These are phyloP conservation scores for Phytophthora ohioensis DNA, from an alignment of 352 stramenopile genomes.

Conservation along the genomic window DNA sequence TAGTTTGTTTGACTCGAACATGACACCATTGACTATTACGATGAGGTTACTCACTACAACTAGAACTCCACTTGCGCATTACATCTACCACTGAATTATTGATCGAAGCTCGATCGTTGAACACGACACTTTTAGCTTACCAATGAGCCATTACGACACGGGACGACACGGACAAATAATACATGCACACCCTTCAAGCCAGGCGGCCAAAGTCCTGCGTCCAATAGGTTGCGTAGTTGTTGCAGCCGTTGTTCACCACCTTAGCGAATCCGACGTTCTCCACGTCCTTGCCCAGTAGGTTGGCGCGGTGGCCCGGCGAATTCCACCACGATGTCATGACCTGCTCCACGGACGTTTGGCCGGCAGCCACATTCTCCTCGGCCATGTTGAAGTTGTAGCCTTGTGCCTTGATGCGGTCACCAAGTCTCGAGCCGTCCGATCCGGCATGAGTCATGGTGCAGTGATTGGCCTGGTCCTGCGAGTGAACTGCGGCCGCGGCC, in stretches of 20 bases:
- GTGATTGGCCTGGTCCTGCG: conserved; percentile 50
- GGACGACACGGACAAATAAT: conserved; percentile 16
- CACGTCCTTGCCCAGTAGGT: conserved; percentile 45
- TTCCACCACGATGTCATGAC: conserved; percentile 69
- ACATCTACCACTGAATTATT: background rate
- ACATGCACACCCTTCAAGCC: conserved; percentile 13
- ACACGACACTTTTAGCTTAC: conserved; percentile 24
- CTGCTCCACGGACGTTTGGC: conserved; percentile 43
- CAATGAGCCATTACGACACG: conserved; percentile 26
- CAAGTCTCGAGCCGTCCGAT: conserved; percentile 41
- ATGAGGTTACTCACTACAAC: background rate
- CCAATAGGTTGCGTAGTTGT: conserved; percentile 44
- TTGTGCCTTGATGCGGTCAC: conserved; percentile 42
- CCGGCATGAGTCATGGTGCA: conserved; percentile 56
- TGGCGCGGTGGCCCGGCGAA: conserved; percentile 52
- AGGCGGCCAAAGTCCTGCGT: conserved; percentile 47
- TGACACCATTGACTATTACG: conserved; percentile 14
- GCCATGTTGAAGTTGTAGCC: conserved; percentile 47
- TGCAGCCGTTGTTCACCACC: conserved; percentile 36
- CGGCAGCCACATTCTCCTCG: conserved; percentile 63
- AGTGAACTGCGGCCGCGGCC: conserved; percentile 47
- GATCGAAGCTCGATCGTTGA: conserved; percentile 6
- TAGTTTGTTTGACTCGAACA: conserved; percentile 1
- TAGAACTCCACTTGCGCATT: conserved; percentile 1
- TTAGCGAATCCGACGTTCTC: conserved; percentile 43